Base-by-base conservation (phyloP, 2,329 filamentous ascomycete genomes). In the Aureobasidium leucospermi region DNA sequence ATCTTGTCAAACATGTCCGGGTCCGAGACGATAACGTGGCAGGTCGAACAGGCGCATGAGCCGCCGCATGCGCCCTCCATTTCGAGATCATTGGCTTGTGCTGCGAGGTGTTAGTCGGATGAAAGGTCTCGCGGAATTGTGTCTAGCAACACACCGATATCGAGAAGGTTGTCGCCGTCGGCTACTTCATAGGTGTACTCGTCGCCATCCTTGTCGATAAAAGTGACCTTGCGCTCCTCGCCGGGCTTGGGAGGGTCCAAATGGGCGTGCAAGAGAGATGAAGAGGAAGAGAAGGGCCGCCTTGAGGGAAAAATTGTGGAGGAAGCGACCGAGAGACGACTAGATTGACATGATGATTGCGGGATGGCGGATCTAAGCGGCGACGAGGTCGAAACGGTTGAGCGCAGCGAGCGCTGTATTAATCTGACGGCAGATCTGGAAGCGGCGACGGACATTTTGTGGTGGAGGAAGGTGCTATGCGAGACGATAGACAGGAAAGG, bases 51-150 rank as follows among this genome's bases (percentile, higher is more conserved):
- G 58, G 91, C 91, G 75, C 91, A 96, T 36, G 89, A 94, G 23
- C 91, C 94, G 66, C 94, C 94, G 70, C 94, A 99, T 11, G 94
- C 94, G 63, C 94, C 85, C 79, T 99, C 94, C 93, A 99, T 97
- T 74, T 99, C 94, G 43, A 99, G 79, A 70, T 97, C 93, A 74
- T 97, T 84, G 47, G 88, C 90, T 73, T 96, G 93, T 23, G 93
- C 58, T 59, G 16, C n/a, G 10, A n/a, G 9, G 6, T 31, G 56
- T 49, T 34, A 49, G 45, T 29, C 6, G 10, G 36, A 5, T n/a
- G 4, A 10, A 3, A 4, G n/a, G 6, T 5, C 2, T 16, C 15
- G 4, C 7, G 7, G 28, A 4, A 29, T 32, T 1, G 10, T n/a
- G n/a, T 2, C 0, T 0, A 45, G 41, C 13, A 36, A 45, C 52